phyloP scores from a whole-genome alignment of 192 early-diverging fungal species.

The Jimgerdemannia flammicorona region DNA sequence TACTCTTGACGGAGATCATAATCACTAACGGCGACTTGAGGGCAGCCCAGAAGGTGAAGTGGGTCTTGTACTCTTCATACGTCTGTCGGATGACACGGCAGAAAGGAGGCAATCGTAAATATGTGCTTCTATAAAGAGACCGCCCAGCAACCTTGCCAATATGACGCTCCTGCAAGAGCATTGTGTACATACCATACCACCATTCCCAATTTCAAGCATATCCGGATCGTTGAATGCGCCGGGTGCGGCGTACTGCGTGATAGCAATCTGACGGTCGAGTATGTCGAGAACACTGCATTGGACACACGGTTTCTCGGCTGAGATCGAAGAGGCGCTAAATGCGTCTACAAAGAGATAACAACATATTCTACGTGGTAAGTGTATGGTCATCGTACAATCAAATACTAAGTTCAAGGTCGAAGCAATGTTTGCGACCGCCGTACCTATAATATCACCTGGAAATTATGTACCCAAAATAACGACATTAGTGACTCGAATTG shows the following conservation, averaged over 20 bases:
- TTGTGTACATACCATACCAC: conserved; percentile 23
- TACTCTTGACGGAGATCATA: background rate
- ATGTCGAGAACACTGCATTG: background rate
- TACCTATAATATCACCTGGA: conserved; percentile 3
- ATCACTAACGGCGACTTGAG: conserved; percentile 42
- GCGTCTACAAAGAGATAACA: too few relatives aligned
- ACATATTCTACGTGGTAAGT: too few relatives aligned
- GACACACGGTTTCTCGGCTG: background rate
- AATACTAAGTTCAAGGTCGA: background rate
- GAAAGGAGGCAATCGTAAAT: background rate
- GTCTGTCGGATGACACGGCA: background rate
- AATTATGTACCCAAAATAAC: background rate
- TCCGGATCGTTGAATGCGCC: conserved; percentile 54
- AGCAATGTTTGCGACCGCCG: background rate
- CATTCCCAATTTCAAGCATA: conserved; percentile 56
- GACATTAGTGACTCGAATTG: background rate
- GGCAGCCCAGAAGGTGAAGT: conserved; percentile 54
- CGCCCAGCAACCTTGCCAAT: too few relatives aligned
- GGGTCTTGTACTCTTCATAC: conserved; percentile 34
- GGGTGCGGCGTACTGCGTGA: conserved; percentile 22
- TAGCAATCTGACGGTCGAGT: conserved; percentile 2
- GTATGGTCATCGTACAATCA: background rate
- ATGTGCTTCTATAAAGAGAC: too few relatives aligned
- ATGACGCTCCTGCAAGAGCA: background rate
- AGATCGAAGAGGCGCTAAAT: too few relatives aligned